Percentiles rank a stretch among this genome's conserved stretches.
phyloP scores from a whole-genome alignment of 2,329 filamentous ascomycete species.

The Talaromyces verruculosus region DNA sequence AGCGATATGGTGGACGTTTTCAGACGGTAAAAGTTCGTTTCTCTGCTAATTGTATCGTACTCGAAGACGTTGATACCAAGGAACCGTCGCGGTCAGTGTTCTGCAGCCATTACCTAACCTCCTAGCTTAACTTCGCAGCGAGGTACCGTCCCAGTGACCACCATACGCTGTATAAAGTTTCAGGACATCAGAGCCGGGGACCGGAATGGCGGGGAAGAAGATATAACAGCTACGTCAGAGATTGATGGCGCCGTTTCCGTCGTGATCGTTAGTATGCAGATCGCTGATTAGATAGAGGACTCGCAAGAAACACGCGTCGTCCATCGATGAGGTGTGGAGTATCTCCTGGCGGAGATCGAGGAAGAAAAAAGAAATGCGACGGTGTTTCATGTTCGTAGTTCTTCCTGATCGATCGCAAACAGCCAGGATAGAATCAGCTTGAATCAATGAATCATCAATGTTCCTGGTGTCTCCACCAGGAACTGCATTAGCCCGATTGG shows the following conservation, averaged over 20 bases:
- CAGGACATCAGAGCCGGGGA: slow-evolving; percentile 4
- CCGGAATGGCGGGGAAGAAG: slow-evolving; percentile 7
- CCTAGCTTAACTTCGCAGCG: neutral
- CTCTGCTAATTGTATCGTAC: neutral
- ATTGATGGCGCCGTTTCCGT: neutral
- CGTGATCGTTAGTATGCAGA: neutral
- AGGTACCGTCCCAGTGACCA: neutral
- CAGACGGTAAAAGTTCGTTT: neutral
- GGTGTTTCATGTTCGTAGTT: neutral
- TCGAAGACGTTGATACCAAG: neutral
- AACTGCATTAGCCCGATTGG: neutral
- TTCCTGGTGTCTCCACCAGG: slow-evolving; percentile 6
- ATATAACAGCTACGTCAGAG: slow-evolving; percentile 3
- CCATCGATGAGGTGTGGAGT: neutral
- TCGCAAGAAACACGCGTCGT: neutral
- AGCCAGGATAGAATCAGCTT: neutral
- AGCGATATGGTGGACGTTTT: neutral
- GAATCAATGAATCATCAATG: slow-evolving; percentile 7
- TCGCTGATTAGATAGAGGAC: neutral
- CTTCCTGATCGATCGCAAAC: slow-evolving; percentile 8
- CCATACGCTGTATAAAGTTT: neutral
- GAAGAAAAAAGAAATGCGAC: neutral
- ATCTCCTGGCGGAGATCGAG: neutral
- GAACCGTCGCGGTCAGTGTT: neutral
- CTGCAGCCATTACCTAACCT: neutral